A percentile compares a stretch with the other conserved stretches of the same genome.
Conservation (phyloP, 2,329 filamentous ascomycete species). For the Elsinoe necatrix region DNA sequence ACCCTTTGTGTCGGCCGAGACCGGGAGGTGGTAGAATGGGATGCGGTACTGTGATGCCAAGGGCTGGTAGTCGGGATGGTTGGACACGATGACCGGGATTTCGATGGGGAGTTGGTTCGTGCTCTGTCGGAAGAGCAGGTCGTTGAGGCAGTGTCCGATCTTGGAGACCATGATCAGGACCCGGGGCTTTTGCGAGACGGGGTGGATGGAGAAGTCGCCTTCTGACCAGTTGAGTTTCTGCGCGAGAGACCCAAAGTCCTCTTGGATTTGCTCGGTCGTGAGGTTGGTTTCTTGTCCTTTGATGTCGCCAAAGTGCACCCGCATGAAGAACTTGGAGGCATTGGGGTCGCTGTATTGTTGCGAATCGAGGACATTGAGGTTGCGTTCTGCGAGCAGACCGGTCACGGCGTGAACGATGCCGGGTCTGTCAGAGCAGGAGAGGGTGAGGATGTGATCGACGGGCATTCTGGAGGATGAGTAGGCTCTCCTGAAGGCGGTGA, state of each 20-base stretch:
- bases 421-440: conserved; percentile 75
- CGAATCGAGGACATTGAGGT: conserved; percentile 73
- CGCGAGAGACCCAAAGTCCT: conserved; percentile 54
- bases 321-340: conserved; percentile 76
- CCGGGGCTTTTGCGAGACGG: conserved; percentile 59
- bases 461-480: conserved; percentile 1
- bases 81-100: conserved; percentile 70
- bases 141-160: conserved; percentile 78
- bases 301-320: conserved; percentile 61
- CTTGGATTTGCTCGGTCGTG: conserved; percentile 45
- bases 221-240: conserved; percentile 42
- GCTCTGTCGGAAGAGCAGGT: conserved; percentile 70
- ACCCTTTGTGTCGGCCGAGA: conserved; percentile 67
- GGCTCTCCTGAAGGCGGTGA: neutral
- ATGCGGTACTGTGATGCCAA: conserved; percentile 67
- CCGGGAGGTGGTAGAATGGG: conserved; percentile 71
- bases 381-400: conserved; percentile 62
- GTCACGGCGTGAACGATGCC: conserved; percentile 82
- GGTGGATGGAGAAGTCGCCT: conserved; percentile 64
- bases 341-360: conserved; percentile 74
- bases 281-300: conserved; percentile 41
- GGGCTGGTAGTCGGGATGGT: conserved; percentile 64
- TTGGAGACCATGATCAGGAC: conserved; percentile 86
- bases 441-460: conserved; percentile 61
- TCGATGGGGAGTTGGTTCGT: conserved; percentile 67